phyloP scores from a whole-genome alignment of 306 rosid species.

The Hippophae tibetana region DNA sequence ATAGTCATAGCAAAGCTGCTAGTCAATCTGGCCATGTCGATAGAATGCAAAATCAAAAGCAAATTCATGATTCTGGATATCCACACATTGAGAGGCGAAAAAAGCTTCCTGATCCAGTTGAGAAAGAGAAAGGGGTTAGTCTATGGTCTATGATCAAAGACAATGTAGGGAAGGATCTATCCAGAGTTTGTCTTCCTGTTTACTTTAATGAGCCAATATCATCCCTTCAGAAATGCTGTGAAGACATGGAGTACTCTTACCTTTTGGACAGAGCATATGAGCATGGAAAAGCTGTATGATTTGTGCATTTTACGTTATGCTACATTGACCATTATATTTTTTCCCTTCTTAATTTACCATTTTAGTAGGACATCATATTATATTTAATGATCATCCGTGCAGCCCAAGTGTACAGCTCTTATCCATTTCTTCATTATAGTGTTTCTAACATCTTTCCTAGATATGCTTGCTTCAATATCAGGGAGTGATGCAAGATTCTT shows the following conservation, averaged over 20 bases:
- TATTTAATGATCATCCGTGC: neutral
- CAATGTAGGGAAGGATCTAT: slow-evolving; percentile 95
- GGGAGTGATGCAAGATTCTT: too few species aligned
- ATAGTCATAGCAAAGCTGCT: slow-evolving; percentile 24
- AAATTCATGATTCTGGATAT: slow-evolving; percentile 21
- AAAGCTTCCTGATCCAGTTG: slow-evolving; percentile 83
- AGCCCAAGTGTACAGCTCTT: neutral
- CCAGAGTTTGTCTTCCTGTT: slow-evolving; percentile 95
- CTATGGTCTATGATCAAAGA: slow-evolving; percentile 98
- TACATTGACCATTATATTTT: slow-evolving; percentile 3
- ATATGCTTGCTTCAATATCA: too few species aligned
- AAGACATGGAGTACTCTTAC: slow-evolving; percentile 88
- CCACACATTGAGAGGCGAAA: slow-evolving; percentile 55
- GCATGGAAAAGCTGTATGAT: slow-evolving; percentile 65
- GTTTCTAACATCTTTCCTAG: too few species aligned
- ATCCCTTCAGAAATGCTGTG: slow-evolving; percentile 92
- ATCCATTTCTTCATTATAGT: too few species aligned
- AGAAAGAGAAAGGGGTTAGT: slow-evolving; percentile 95
- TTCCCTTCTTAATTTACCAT: neutral
- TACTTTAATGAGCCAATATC: slow-evolving; percentile 96
- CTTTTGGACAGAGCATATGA: slow-evolving; percentile 87
- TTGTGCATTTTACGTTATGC: slow-evolving; percentile 8
- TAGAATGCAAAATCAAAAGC: slow-evolving; percentile 31
- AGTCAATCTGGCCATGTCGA: slow-evolving; percentile 30
- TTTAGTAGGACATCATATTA: neutral